Percentiles rank a stretch among this genome's conserved stretches.
These are phyloP conservation scores for Byssoonygena ceratinophila DNA, from an alignment of 2,329 filamentous ascomycete species.

Conservation along the genomic window DNA sequence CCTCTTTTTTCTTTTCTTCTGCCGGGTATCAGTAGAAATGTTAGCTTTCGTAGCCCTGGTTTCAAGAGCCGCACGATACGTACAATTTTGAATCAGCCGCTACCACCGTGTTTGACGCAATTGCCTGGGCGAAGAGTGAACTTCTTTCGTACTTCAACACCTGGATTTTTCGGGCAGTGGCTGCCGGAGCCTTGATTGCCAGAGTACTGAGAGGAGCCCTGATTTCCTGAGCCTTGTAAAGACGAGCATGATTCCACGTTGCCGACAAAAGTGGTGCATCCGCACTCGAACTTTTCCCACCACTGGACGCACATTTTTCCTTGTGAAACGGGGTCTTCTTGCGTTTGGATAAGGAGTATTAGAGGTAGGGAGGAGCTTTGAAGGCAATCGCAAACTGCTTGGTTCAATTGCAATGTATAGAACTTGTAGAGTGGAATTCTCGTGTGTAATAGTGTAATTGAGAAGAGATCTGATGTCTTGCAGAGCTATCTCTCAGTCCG, in stretches of 20 bases:
- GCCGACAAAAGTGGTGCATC: slow-evolving; percentile 9
- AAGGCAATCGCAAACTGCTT: not conserved
- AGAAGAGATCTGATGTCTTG: not conserved
- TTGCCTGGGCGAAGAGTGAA: slow-evolving; percentile 3
- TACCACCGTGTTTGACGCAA: slow-evolving; percentile 6
- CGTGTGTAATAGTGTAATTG: not conserved
- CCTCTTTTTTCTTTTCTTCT: not conserved
- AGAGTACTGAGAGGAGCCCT: not conserved
- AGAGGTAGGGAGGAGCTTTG: not conserved
- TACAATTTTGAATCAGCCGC: not conserved
- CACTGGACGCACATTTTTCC: slow-evolving; percentile 15
- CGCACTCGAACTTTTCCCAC: slow-evolving; percentile 16
- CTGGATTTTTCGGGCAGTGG: not conserved
- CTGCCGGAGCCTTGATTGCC: not conserved
- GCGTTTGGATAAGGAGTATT: no score
- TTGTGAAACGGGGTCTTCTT: no score
- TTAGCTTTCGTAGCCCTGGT: no score
- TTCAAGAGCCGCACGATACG: not conserved
- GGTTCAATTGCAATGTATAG: no score
- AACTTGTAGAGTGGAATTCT: not conserved
- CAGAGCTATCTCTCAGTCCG: not conserved
- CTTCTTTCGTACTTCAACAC: not conserved
- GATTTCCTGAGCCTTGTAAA: not conserved
- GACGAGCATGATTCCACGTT: not conserved
- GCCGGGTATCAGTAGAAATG: no score